phyloP scores from a whole-genome alignment of 1,284 basidiomycete species.

The Schizophyllum commune region DNA sequence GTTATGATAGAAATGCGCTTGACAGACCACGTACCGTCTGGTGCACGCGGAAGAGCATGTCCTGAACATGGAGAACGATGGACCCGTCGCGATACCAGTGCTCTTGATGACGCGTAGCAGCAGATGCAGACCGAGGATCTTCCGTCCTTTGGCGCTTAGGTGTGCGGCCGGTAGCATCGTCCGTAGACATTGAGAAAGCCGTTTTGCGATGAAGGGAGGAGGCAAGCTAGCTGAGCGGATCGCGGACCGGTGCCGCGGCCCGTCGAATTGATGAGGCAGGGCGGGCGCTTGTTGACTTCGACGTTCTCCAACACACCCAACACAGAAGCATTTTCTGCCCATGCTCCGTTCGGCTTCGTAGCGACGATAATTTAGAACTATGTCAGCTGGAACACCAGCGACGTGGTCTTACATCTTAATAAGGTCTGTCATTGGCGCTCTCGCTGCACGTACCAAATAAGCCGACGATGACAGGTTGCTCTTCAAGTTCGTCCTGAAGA shows the following conservation, averaged over 20 bases:
- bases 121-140: background rate
- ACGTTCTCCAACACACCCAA: too few species aligned
- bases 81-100: slow-evolving; percentile 20
- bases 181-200: background rate
- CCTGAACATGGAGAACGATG: slow-evolving; percentile 17
- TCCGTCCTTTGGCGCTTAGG: background rate
- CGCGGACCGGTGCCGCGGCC: too few species aligned
- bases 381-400: background rate
- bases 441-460: background rate
- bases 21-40: background rate
- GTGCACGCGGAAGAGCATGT: slow-evolving; percentile 17
- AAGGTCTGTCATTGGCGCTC: background rate
- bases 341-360: background rate
- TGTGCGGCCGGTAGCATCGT: background rate
- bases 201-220: background rate
- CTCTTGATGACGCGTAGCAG: background rate
- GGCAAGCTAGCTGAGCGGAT: too few species aligned
- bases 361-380: background rate
- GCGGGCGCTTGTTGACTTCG: too few species aligned
- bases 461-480: slow-evolving; percentile 36
- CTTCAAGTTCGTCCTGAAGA: slow-evolving; percentile 75
- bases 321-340: too few species aligned
- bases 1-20: background rate
- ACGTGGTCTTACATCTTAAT: background rate
- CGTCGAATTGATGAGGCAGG: too few species aligned